A percentile compares a stretch with the other conserved stretches of the same genome.
These are phyloP conservation scores for Purpureocillium lavendulum DNA, from an alignment of 2,329 filamentous ascomycete species.

Conservation along the genomic window DNA sequence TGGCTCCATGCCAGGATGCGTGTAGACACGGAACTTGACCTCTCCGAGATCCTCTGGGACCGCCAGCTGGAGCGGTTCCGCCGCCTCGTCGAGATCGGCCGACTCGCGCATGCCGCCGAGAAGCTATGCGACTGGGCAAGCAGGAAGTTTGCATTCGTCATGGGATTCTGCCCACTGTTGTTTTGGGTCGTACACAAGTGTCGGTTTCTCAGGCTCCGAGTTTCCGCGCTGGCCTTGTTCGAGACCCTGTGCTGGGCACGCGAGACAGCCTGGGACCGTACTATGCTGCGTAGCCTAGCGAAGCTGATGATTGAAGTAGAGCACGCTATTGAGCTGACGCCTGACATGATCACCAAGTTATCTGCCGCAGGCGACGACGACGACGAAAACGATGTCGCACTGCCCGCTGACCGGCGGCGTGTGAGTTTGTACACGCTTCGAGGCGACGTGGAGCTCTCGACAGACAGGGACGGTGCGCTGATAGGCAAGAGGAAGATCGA, in stretches of 20 bases:
- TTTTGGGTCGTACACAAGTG: constrained; percentile 30
- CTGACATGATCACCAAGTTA: constrained; percentile 8
- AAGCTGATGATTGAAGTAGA: constrained; percentile 28
- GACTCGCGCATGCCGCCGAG: constrained; percentile 7
- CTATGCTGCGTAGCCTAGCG: constrained; percentile 20
- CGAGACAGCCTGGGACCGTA: constrained; percentile 29
- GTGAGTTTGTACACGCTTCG: too few relatives aligned
- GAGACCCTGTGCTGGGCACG: constrained; percentile 16
- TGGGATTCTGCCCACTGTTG: constrained; percentile 28
- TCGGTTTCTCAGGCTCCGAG: constrained; percentile 24
- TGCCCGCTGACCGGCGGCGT: too few relatives aligned
- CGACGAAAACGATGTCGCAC: too few relatives aligned
- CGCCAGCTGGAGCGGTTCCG: constrained; percentile 17
- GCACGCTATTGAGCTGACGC: constrained; percentile 21
- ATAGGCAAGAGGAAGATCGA: too few relatives aligned
- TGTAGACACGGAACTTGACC: constrained; percentile 18
- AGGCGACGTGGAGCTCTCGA: too few relatives aligned
- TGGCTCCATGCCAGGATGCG: constrained; percentile 24
- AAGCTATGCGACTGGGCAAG: background rate
- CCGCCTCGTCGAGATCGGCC: constrained; percentile 17
- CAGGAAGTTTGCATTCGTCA: constrained; percentile 30
- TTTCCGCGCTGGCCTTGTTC: constrained; percentile 24
- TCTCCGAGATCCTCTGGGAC: constrained; percentile 26
- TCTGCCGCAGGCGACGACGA: too few relatives aligned
- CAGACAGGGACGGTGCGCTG: too few relatives aligned